Conservation (phyloP, 1,284 basidiomycete genomes). For the Trametes hirsuta region DNA sequence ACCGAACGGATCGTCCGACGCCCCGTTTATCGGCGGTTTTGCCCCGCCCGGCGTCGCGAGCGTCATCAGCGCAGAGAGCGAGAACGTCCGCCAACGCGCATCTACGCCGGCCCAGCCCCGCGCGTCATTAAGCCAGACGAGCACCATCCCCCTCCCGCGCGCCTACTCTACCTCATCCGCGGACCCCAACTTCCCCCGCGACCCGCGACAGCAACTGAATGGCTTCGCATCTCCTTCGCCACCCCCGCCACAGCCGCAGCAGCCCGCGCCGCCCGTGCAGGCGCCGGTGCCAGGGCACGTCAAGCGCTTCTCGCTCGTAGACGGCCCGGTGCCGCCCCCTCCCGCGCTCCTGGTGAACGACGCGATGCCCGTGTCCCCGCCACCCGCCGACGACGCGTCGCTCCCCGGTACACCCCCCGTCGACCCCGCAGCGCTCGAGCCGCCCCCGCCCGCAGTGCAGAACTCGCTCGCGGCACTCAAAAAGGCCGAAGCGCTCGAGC, state of each 20-base stretch:
- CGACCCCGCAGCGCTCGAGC: conserved; percentile 16
- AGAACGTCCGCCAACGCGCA: conserved; percentile 16
- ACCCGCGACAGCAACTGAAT: conserved; percentile 16
- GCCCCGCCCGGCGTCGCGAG: conserved; percentile 25
- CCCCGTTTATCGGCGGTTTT: conserved; percentile 55
- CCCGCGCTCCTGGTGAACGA: conserved; percentile 50
- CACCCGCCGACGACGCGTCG: conserved; percentile 26
- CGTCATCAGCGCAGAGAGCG: conserved; percentile 3
- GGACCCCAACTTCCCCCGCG: conserved; percentile 24
- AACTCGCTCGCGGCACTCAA: conserved; percentile 89
- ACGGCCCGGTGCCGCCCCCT: conserved; percentile 52
- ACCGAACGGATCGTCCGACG: conserved; percentile 37
- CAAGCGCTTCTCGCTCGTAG: conserved; percentile 77
- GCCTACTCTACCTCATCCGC: conserved; percentile 29
- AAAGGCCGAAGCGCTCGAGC: conserved; percentile 84
- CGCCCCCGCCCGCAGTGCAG: conserved; percentile 63
- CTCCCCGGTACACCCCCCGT: conserved; percentile 22
- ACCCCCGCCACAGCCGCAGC: conserved; percentile 10
- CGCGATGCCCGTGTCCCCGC: conserved; percentile 43
- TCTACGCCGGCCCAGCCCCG: conserved; percentile 27
- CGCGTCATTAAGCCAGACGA: conserved; percentile 12
- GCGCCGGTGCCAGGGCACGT: conserved; percentile 58
- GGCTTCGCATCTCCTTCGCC: conserved; percentile 17
- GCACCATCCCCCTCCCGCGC: conserved; percentile 18
- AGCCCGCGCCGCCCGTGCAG: conserved; percentile 31